Conservation (phyloP, 805 yeast genomes). For the Saitoella complicata region DNA sequence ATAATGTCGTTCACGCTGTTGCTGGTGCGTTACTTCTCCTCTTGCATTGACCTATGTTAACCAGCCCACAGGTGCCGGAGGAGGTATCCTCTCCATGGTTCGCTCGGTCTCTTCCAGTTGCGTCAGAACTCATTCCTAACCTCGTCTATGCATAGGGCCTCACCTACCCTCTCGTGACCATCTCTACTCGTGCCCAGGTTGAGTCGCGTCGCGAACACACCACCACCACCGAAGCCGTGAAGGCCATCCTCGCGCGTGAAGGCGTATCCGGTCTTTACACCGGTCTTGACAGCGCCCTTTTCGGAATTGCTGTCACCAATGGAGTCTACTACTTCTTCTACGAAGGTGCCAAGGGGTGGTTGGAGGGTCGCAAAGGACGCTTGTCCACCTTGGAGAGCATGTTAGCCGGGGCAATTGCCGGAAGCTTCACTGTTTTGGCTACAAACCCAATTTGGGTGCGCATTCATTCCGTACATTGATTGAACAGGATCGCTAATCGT, state of each 20-base stretch:
- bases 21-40: too few relatives aligned
- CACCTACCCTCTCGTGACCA: conserved; percentile 77
- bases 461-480: too few relatives aligned
- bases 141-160: conserved; percentile 43
- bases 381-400: conserved; percentile 50
- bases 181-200: conserved; percentile 83
- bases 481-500: too few relatives aligned
- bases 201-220: conserved; percentile 18
- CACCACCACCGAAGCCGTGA: conserved; percentile 7
- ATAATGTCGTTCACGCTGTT: too few relatives aligned
- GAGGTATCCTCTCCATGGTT: too few relatives aligned
- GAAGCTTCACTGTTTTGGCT: conserved; percentile 62
- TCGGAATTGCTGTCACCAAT: conserved; percentile 75
- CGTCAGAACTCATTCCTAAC: too few relatives aligned
- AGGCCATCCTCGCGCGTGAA: conserved; percentile 32
- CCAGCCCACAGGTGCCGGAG: too few relatives aligned
- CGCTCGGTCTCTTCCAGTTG: too few relatives aligned
- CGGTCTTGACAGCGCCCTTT: conserved; percentile 75
- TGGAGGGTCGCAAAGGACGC: conserved; percentile 22
- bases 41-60: too few relatives aligned
- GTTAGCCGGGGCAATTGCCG: conserved; percentile 70
- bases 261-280: conserved; percentile 60
- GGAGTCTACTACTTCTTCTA: conserved; percentile 83
- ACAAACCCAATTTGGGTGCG: conserved; percentile 79
- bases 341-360: conserved; percentile 37